Evolutionary conservation across 2,329 filamentous ascomycete genomes (phyloP).

Genomic region (Fusarium multiceps): DNA sequence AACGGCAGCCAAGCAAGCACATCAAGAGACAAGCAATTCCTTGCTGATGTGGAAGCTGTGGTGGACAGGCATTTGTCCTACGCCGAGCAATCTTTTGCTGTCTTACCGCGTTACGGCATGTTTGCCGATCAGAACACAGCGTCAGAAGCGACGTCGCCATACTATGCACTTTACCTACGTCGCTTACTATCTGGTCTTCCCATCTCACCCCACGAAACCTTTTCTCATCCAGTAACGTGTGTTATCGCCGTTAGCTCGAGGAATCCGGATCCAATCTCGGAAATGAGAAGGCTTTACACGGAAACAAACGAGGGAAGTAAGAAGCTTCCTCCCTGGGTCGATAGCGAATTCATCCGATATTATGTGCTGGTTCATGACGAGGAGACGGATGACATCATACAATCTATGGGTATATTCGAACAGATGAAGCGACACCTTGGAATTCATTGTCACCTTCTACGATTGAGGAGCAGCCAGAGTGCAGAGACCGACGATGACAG

Average conservation of each 20-base stretch:
- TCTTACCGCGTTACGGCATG: constrained; percentile 51
- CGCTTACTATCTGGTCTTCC: constrained; percentile 83
- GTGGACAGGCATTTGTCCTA: constrained; percentile 83
- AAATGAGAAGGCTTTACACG: constrained; percentile 83
- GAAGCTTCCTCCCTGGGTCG: constrained; percentile 84
- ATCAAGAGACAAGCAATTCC: constrained; percentile 47
- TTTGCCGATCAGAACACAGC: constrained; percentile 57
- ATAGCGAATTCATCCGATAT: constrained; percentile 92
- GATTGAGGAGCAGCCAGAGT: constrained; percentile 85
- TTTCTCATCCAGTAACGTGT: constrained; percentile 92
- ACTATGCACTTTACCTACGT: constrained; percentile 87
- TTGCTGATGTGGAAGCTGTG: constrained; percentile 80
- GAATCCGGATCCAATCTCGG: constrained; percentile 85
- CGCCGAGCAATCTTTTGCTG: constrained; percentile 70
- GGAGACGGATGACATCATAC: constrained; percentile 90
- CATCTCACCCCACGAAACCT: constrained; percentile 87
- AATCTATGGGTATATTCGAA: constrained; percentile 91
- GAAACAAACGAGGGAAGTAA: constrained; percentile 83
- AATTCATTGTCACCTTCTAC: constrained; percentile 90
- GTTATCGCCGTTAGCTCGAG: constrained; percentile 95
- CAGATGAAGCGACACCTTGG: constrained; percentile 99
- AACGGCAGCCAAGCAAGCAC: constrained; percentile 45
- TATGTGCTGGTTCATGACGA: constrained; percentile 98
- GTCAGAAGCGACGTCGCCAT: constrained; percentile 72
- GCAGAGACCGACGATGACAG: constrained; percentile 93